Evolutionary conservation across 2,329 filamentous ascomycete species (phyloP).

Genomic region (Ophiostoma ips): DNA sequence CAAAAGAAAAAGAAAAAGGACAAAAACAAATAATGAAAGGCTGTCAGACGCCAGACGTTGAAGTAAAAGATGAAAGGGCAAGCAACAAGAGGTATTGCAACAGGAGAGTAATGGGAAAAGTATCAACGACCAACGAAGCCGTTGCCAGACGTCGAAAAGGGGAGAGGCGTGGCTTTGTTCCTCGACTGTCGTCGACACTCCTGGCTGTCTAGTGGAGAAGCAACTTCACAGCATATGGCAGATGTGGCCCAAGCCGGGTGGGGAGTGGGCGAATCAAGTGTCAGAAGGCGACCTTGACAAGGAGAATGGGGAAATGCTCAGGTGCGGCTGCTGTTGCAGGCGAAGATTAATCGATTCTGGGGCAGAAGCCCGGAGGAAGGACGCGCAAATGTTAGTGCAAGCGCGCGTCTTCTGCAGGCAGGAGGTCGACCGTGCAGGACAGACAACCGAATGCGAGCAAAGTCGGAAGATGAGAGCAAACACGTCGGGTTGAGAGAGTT

Average conservation of each 20-base stretch:
- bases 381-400: slow-evolving; percentile 19
- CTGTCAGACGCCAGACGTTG: no score
- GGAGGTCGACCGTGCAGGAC: slow-evolving; percentile 3
- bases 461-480: not conserved
- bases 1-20: not conserved
- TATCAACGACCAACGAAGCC: no score
- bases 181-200: not conserved
- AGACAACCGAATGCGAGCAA: not conserved
- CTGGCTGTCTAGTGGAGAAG: not conserved
- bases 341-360: slow-evolving; percentile 1
- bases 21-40: not conserved
- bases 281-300: slow-evolving; percentile 2
- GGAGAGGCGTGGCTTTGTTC: not conserved
- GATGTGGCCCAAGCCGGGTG: not conserved
- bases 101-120: not conserved
- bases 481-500: not conserved
- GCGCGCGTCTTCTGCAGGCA: slow-evolving; percentile 23
- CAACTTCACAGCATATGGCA: slow-evolving; percentile 1
- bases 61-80: not conserved
- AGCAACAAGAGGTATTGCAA: not conserved
- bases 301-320: not conserved
- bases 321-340: slow-evolving; percentile 10
- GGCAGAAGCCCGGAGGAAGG: slow-evolving; percentile 14
- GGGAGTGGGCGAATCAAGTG: slow-evolving; percentile 7
- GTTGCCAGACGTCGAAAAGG: not conserved